These are phyloP conservation scores for Monilinia polystroma DNA, from an alignment of 2,329 filamentous ascomycete genomes.

Conservation along the genomic window DNA sequence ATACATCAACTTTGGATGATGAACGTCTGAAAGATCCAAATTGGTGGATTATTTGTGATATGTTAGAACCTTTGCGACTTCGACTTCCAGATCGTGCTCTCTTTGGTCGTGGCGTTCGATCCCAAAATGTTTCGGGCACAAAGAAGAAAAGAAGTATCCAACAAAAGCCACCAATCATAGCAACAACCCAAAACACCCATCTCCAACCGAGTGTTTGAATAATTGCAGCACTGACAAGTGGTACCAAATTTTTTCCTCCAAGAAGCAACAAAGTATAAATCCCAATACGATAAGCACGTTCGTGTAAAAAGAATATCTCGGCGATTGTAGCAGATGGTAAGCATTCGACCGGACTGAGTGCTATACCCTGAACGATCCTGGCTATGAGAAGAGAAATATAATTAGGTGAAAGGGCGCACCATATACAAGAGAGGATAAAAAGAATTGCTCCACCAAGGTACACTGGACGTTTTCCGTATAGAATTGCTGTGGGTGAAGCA, in stretches of 20 bases:
- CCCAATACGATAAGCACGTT: conserved; percentile 87
- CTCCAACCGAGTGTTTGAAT: conserved; percentile 79
- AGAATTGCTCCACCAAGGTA: conserved; percentile 76
- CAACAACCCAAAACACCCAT: conserved; percentile 89
- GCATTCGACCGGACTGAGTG: conserved; percentile 87
- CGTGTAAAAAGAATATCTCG: conserved; percentile 94
- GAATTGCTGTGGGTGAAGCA: conserved; percentile 84
- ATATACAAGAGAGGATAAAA: conserved; percentile 75
- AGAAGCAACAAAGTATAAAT: conserved; percentile 89
- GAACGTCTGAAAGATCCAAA: conserved; percentile 21
- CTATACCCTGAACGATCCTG: conserved; percentile 82
- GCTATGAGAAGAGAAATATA: conserved; percentile 79
- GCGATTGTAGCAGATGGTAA: conserved; percentile 91
- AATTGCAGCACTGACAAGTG: conserved; percentile 80
- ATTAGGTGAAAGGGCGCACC: conserved; percentile 81
- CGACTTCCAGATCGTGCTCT: conserved; percentile 16
- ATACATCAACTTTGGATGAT: conserved; percentile 6
- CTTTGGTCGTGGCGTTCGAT: conserved; percentile 63
- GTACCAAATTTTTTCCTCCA: conserved; percentile 87
- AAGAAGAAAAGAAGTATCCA: conserved; percentile 78
- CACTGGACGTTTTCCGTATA: conserved; percentile 87
- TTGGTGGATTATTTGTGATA: conserved; percentile 29
- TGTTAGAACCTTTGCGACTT: conserved; percentile 27
- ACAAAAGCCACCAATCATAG: conserved; percentile 73
- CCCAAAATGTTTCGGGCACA: conserved; percentile 95